Evolutionary conservation across 257 asterid species (phyloP), one percentile per base, ranked within the genome.

Genomic region (Plectranthus barbatus): DNA sequence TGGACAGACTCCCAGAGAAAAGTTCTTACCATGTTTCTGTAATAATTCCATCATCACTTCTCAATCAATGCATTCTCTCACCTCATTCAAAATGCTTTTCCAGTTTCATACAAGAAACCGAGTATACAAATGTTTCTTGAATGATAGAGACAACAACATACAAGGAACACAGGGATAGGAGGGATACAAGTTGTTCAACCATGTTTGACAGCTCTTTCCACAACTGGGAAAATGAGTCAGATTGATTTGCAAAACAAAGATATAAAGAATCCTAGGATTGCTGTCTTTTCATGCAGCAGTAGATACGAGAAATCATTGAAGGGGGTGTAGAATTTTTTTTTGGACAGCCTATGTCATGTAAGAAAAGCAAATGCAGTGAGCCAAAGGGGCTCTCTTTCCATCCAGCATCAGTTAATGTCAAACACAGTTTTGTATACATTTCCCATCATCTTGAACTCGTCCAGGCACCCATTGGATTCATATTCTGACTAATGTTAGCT

Each of bases 391-490:
- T n/a, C 74, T 71, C 59, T 44, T 24, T 56, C 40, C 72, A 50
- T 69, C 66, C 64, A 72, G 69, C 81, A 76, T 62, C 81, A 71
- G 70, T 80, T 78, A 77, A 81, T 70, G 85, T 81, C 80, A 68
- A 53, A 73, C 59, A 19, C 50, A 62, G 68, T 64, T 67, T 74
- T 42, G 77, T 24, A 72, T 68, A 71, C 68, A n/a, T n/a, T n/a
- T n/a, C n/a, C 78, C 66, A 66, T 50, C 61, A 79, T 70, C 80
- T 72, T 11, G 80, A 75, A 70, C 77, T 75, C 47, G 73, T 73
- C 92, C 95, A 87, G 24, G 64, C 67, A 7, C 76, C 84, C 82
- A 80, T 71, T 37, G 86, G 76, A 52, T 72, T 53, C 10, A 76
- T 69, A 66, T 76, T 83, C 72, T 84, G 90, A 69, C 72, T 76